Evolutionary conservation across 2,329 filamentous ascomycete species (phyloP).

Genomic region (Curvularia sp.): DNA sequence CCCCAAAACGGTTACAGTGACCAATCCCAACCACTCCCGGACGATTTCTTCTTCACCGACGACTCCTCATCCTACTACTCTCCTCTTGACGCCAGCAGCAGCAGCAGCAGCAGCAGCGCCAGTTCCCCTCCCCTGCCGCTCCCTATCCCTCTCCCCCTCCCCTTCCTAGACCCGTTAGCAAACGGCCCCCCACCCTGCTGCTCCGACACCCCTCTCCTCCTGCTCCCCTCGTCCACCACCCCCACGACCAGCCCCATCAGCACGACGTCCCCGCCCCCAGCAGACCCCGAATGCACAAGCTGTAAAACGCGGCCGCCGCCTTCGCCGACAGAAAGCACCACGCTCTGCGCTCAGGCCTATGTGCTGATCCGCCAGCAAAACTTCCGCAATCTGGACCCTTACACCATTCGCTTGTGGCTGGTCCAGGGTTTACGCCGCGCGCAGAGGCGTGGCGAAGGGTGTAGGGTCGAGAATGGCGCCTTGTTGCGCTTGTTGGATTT

Average conservation of each 20-base stretch:
- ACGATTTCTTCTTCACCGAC: constrained; percentile 23
- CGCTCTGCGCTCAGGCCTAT: constrained; percentile 46
- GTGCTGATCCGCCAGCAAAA: constrained; percentile 47
- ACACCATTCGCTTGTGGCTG: constrained; percentile 43
- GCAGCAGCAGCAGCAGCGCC: background rate
- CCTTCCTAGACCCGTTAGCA: constrained; percentile 5
- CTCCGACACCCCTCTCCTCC: constrained; percentile 18
- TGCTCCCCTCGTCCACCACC: background rate
- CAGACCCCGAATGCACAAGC: constrained; percentile 37
- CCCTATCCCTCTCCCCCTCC: constrained; percentile 4
- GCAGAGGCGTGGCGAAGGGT: constrained; percentile 42
- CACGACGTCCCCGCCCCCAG: too few species aligned
- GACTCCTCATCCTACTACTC: constrained; percentile 1
- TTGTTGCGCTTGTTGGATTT: constrained; percentile 46
- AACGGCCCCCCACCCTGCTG: constrained; percentile 40
- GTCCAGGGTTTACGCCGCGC: constrained; percentile 42
- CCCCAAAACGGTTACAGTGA: constrained; percentile 18
- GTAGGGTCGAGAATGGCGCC: constrained; percentile 46
- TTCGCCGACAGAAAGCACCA: constrained; percentile 41
- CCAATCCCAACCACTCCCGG: constrained; percentile 5
- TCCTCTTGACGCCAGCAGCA: background rate
- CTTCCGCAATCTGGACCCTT: constrained; percentile 42
- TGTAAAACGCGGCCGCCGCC: constrained; percentile 39
- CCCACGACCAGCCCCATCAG: background rate
- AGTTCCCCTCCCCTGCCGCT: background rate